phyloP scores from a whole-genome alignment of 225 moss, liverwort and hornwort species.

The Bryoerythrophyllum caledonicum region DNA sequence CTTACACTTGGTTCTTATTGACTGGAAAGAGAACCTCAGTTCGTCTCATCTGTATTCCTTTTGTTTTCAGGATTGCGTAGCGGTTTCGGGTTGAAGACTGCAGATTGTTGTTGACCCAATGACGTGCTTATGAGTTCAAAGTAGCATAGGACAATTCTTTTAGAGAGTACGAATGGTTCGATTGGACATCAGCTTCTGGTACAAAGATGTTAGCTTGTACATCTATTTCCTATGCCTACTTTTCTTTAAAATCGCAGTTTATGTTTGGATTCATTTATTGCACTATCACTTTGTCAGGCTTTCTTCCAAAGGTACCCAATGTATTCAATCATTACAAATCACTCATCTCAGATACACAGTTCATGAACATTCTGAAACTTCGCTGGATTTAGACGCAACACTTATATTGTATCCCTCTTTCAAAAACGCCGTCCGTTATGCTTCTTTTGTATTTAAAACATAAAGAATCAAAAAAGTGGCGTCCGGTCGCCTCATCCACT shows the following conservation, averaged over 20 bases:
- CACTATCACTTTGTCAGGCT: not conserved
- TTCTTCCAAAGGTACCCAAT: not conserved
- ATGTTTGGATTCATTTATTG: not conserved
- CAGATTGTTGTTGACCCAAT: not conserved
- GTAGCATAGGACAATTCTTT: slow-evolving; percentile 6
- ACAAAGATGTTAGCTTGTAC: slow-evolving; percentile 6
- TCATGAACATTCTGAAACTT: too few relatives aligned
- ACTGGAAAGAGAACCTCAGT: not conserved
- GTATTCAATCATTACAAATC: too few relatives aligned
- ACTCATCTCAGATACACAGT: too few relatives aligned
- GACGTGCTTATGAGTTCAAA: not conserved
- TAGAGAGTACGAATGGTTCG: not conserved
- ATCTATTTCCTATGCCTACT: not conserved
- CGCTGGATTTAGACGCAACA: too few relatives aligned
- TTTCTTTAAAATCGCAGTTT: slow-evolving; percentile 1
- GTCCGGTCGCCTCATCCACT: too few relatives aligned
- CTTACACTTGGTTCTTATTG: not conserved
- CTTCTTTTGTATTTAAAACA: too few relatives aligned
- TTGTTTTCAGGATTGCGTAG: slow-evolving; percentile 23
- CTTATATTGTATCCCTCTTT: too few relatives aligned
- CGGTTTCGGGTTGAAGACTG: slow-evolving; percentile 5
- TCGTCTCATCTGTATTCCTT: not conserved
- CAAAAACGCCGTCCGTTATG: too few relatives aligned
- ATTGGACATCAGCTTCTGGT: slow-evolving; percentile 2
- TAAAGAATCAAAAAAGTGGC: too few relatives aligned